phyloP scores from a whole-genome alignment of 768 basidiomycete species.

The Artomyces pyxidatus region DNA sequence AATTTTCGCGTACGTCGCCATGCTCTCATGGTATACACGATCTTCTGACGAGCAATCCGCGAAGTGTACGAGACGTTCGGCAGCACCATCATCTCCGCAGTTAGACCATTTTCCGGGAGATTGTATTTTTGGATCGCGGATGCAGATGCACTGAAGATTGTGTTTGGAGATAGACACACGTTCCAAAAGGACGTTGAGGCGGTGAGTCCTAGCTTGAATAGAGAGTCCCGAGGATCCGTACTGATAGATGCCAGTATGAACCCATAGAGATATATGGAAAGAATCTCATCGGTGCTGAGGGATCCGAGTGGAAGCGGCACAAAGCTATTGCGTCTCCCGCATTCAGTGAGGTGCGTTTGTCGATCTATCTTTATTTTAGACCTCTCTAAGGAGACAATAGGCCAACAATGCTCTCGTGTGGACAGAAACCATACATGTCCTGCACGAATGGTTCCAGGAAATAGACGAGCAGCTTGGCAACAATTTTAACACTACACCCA shows the following conservation, averaged over 20 bases:
- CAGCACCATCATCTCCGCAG: conserved; percentile 31
- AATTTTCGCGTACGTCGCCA: conserved; percentile 28
- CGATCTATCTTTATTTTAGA: conserved; percentile 1
- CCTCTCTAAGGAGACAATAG: conserved; percentile 24
- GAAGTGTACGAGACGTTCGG: conserved; percentile 33
- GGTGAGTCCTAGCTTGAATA: conserved; percentile 18
- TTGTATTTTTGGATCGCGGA: conserved; percentile 37
- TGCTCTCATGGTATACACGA: neutral
- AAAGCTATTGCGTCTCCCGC: conserved; percentile 37
- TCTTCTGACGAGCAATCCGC: neutral
- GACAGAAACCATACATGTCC: conserved; percentile 33
- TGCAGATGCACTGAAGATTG: conserved; percentile 31
- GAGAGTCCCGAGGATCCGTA: neutral
- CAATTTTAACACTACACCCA: neutral
- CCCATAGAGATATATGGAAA: conserved; percentile 31
- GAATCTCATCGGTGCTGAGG: conserved; percentile 36
- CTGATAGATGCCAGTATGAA: conserved; percentile 25
- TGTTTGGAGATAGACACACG: conserved; percentile 25
- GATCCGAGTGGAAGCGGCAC: conserved; percentile 40
- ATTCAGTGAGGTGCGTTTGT: conserved; percentile 37
- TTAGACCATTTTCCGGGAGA: conserved; percentile 23
- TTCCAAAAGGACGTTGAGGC: conserved; percentile 34
- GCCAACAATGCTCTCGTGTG: conserved; percentile 42
- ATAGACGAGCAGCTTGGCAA: neutral
- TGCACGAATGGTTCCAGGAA: neutral